Percentiles rank a stretch among this genome's conserved stretches.
Conservation (phyloP, 2,329 filamentous ascomycete genomes). For the Keithomyces neogunnii region DNA sequence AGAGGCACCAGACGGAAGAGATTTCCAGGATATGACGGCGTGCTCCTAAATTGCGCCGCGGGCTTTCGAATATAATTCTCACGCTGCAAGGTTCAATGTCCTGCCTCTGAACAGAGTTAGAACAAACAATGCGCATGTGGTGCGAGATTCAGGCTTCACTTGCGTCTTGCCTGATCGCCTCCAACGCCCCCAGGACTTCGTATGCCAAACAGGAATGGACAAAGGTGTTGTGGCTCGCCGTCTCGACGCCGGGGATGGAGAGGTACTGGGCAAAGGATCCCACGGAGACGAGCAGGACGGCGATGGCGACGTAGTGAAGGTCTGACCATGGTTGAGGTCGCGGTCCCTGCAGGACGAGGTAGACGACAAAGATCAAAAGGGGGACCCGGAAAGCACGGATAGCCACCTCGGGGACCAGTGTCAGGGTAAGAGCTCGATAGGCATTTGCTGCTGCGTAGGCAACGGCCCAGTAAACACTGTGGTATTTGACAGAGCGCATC, state of each 20-base stretch:
- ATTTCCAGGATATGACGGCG: background rate
- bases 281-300: background rate
- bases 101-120: background rate
- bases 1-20: background rate
- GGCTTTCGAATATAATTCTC: background rate
- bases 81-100: constrained; percentile 2
- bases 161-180: background rate
- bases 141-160: background rate
- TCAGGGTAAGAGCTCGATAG: background rate
- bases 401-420: background rate
- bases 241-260: background rate
- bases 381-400: background rate
- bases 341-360: background rate
- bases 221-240: background rate
- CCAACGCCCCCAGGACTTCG: background rate
- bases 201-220: background rate
- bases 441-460: background rate
- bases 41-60: background rate
- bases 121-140: background rate
- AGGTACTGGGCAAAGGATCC: background rate
- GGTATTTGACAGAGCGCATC: constrained; percentile 2
- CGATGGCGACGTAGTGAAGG: background rate
- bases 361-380: background rate
- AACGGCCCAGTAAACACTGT: background rate
- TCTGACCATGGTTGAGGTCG: background rate